Evolutionary conservation across 1,139 yeast species (phyloP), one percentile per base, ranked within the genome.

Genomic region (Debaryomyces sp.): DNA sequence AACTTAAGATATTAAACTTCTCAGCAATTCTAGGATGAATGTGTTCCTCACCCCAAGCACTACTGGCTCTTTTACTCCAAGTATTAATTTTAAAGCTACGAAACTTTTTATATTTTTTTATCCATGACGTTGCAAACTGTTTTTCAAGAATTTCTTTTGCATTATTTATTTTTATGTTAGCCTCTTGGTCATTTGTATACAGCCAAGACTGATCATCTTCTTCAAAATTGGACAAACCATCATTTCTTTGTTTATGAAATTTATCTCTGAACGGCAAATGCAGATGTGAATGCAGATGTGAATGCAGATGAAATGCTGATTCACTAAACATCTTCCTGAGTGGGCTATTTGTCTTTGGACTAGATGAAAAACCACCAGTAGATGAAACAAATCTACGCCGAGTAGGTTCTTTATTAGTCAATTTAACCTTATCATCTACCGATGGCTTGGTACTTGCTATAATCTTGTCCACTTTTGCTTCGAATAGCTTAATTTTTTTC

Each of bases 51-150:
- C 78, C 79, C 77, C 78, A 76, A 4, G 63, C 62, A 18, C 59
- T 53, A 10, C 58, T 59, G 17, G 60, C 47, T 43, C 71, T 62
- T 8, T 55, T 48, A 38, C 53, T 56, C 75, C 77, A 72, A 18
- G 52, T 52, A 6, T 60, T 50, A 13, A 57, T 51, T 51, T 72
- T 69, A 8, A 58, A 57, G 2, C 54, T 40, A 18, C 64, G 59
- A 56, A 68, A 74, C 15, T 58, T 49, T 34, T 56, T 61, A 54
- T 54, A 73, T 50, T 70, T 73, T 42, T 59, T 54, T 26, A 87
- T 77, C 98, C 98, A 92, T 0, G 95, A 81, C 18, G 73, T 74
- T 0, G 94, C 80, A 35, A 88, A 70, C 52, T 87, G 81, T 45
- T 57, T 52, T 39, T 75, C 66, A 18, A 79, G 67, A 6, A 70